These are phyloP conservation scores for Micractinium conductrix DNA, from an alignment of 139 green algal genomes.

Conservation along the genomic window DNA sequence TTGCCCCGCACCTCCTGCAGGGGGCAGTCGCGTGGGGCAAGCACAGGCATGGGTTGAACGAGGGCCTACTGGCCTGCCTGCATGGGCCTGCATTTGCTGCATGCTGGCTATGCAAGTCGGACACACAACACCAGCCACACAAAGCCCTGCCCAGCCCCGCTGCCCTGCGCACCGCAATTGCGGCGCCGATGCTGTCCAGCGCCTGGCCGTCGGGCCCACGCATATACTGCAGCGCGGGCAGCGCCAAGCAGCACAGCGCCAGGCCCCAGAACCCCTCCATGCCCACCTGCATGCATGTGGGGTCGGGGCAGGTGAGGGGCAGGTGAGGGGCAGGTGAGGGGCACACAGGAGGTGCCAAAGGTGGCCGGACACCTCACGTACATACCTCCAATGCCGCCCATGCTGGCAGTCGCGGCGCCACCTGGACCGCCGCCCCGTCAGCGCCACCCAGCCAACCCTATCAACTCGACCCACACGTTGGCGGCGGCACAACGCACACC, in stretches of 20 bases:
- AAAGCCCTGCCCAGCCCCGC: too few species aligned
- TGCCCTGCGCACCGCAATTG: conserved; percentile 7
- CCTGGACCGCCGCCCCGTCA: too few species aligned
- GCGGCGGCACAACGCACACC: too few species aligned
- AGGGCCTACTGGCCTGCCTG: not conserved
- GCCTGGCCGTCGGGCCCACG: conserved; percentile 54
- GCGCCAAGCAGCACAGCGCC: conserved; percentile 58
- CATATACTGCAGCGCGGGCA: conserved; percentile 68
- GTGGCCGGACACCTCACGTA: too few species aligned
- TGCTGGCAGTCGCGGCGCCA: too few species aligned
- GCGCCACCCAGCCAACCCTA: too few species aligned
- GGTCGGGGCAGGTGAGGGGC: not conserved
- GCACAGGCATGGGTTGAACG: not conserved
- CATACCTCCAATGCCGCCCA: too few species aligned
- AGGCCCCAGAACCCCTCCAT: conserved; percentile 83
- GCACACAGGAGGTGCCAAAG: too few species aligned
- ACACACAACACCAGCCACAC: too few species aligned
- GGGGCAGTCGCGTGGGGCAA: not conserved
- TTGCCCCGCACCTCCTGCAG: conserved; percentile 23
- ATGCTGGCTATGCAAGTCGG: not conserved
- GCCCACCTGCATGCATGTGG: conserved; percentile 22
- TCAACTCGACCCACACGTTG: too few species aligned
- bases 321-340: too few species aligned
- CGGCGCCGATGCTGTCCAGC: conserved; percentile 60
- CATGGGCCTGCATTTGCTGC: not conserved